Conservation (phyloP, 345 rosid species). For the Aurinia saxatilis region DNA sequence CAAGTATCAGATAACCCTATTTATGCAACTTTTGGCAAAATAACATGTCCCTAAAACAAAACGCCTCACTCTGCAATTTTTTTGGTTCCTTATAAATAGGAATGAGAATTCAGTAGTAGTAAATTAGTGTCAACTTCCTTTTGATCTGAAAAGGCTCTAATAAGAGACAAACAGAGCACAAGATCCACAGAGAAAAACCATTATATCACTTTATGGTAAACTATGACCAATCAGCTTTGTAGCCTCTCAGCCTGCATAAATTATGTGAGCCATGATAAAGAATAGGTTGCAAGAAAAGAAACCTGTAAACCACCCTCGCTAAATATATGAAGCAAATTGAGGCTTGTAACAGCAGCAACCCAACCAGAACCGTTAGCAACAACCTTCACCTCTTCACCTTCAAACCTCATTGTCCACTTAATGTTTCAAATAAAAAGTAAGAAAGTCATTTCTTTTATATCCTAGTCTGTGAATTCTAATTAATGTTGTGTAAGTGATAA, state of each 20-base stretch:
- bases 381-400: conserved; percentile 91
- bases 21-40: too few species aligned
- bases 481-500: neutral
- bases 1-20: too few species aligned
- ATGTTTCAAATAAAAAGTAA: conserved; percentile 23
- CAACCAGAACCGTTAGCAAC: conserved; percentile 81
- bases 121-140: neutral
- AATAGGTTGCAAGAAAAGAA: conserved; percentile 17
- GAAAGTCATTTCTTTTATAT: conserved; percentile 3
- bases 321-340: conserved; percentile 78
- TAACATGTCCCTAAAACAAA: too few species aligned
- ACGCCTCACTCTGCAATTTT: too few species aligned
- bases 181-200: neutral
- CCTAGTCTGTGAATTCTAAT: neutral
- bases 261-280: conserved; percentile 1
- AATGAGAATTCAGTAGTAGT: neutral
- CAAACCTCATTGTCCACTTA: conserved; percentile 99
- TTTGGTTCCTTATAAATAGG: too few species aligned
- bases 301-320: conserved; percentile 97
- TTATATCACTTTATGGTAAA: neutral
- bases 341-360: conserved; percentile 95
- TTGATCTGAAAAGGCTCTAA: neutral
- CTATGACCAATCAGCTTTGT: neutral
- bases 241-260: neutral
- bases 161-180: neutral